Evolutionary conservation across 176 grass and related monocot species (phyloP).

Genomic region (Miscanthus lutarioriparius): DNA sequence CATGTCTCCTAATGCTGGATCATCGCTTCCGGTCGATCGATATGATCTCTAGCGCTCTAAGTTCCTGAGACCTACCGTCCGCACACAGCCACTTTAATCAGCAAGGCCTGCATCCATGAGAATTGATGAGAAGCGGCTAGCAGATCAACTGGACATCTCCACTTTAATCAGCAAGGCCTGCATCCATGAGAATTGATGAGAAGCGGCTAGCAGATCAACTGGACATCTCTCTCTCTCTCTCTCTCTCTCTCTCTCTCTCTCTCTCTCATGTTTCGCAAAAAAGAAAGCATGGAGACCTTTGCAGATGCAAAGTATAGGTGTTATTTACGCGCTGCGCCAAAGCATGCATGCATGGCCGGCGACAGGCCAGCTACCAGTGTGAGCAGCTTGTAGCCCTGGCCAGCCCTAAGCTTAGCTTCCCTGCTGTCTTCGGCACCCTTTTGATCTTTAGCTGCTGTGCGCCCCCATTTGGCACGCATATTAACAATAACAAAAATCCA

Average conservation of each 20-base stretch:
- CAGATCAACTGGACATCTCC: no score
- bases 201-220: no score
- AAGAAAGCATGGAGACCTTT: constrained; percentile 32
- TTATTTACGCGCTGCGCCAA: constrained; percentile 53
- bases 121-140: no score
- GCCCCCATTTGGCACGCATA: constrained; percentile 65
- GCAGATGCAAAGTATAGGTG: constrained; percentile 47
- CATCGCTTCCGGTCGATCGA: constrained; percentile 4
- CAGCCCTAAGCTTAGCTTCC: constrained; percentile 55
- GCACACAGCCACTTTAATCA: no score
- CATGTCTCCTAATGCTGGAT: constrained; percentile 40
- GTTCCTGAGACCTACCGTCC: constrained; percentile 42
- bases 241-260: neutral
- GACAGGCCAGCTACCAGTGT: constrained; percentile 34
- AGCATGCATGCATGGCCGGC: constrained; percentile 34
- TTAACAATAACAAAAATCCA: constrained; percentile 56
- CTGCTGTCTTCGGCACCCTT: constrained; percentile 42
- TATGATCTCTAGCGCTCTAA: constrained; percentile 34
- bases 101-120: no score
- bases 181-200: no score
- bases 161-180: no score
- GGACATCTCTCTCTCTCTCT: no score
- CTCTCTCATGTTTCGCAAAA: neutral
- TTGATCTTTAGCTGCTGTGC: constrained; percentile 48
- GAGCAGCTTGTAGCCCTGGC: constrained; percentile 36